Evolutionary conservation across 176 grass and related monocot species (phyloP), one percentile per base, ranked within the genome.

Genomic region (Rhynchospora pubera): DNA sequence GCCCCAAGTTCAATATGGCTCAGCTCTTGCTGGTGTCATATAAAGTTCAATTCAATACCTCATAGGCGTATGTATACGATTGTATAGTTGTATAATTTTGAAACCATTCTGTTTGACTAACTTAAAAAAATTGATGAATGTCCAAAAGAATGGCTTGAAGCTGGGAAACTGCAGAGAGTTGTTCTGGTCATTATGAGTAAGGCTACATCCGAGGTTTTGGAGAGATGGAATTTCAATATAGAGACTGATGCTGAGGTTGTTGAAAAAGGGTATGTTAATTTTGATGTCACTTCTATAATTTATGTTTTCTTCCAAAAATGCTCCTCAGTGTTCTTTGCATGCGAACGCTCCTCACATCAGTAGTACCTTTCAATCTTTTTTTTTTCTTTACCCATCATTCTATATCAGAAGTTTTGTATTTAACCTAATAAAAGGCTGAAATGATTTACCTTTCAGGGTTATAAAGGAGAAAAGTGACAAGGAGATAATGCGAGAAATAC

Each of bases 401-500:
- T 28, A 22, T 26, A 69, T 5, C 16, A 18, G 34, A 39, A 43
- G 6, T 8, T 15, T 43, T 42, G 42, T 3, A 43, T 16, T 16
- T 68, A 13, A 42, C 14, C 5, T 44, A 19, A 45, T 69, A 45
- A 69, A 68, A 21, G 7, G 9, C 15, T 55, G 80, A 28, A 52
- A 9, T 57, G 14, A 21, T 11, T 19, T 5, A 45, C 7, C 15
- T 84, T 77, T 45, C 88, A 97, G 94, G 75, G 87, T 77, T 13
- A 88, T 91, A 67, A 95, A 86, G 79, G 96, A 99, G 89, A 98
- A 94, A 84, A 93, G 90, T 55, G 96, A 94, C 79, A 98, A 94
- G 88, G 95, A 98, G 85, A 99, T 99, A 71, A 99, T 99, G 96
- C 86, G 96, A 87, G 96, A 99, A 89, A 99, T 99, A 13, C 96